Conservation (phyloP, 2,329 filamentous ascomycete genomes). For the Pyrenophora teres region DNA sequence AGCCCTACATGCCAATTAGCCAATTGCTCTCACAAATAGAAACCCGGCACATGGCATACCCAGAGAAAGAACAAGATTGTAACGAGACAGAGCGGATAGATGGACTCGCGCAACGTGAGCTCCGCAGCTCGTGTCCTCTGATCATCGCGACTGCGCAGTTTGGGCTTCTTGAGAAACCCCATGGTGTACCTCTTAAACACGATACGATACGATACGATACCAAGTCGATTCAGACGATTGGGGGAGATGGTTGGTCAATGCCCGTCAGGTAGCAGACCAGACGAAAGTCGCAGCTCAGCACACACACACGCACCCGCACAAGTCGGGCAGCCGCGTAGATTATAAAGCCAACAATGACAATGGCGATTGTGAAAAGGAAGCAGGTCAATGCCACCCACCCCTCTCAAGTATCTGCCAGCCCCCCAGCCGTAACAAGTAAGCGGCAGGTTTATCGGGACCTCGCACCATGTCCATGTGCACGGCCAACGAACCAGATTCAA, state of each 20-base stretch:
- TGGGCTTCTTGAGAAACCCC: constrained; percentile 39
- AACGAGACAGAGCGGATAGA: constrained; percentile 69
- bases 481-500: constrained; percentile 11
- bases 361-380: too few species aligned
- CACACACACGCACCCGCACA: too few species aligned
- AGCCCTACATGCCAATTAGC: constrained; percentile 45
- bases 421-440: too few species aligned
- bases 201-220: not conserved
- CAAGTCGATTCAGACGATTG: not conserved
- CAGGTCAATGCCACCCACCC: too few species aligned
- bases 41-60: constrained; percentile 42
- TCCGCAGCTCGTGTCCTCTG: constrained; percentile 61
- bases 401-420: too few species aligned
- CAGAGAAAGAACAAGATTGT: constrained; percentile 69
- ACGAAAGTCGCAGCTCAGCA: not conserved
- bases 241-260: not conserved
- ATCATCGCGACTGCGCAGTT: constrained; percentile 42
- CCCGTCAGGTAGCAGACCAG: not conserved
- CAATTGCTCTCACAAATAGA: too few species aligned
- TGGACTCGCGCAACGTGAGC: constrained; percentile 68
- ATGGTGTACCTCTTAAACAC: constrained; percentile 17
- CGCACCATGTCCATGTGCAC: constrained; percentile 10
- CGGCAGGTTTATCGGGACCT: too few species aligned
- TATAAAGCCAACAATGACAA: too few species aligned
- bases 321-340: too few species aligned